Conservation (phyloP, 345 rosid species). For the Eucalyptus tenuipes region DNA sequence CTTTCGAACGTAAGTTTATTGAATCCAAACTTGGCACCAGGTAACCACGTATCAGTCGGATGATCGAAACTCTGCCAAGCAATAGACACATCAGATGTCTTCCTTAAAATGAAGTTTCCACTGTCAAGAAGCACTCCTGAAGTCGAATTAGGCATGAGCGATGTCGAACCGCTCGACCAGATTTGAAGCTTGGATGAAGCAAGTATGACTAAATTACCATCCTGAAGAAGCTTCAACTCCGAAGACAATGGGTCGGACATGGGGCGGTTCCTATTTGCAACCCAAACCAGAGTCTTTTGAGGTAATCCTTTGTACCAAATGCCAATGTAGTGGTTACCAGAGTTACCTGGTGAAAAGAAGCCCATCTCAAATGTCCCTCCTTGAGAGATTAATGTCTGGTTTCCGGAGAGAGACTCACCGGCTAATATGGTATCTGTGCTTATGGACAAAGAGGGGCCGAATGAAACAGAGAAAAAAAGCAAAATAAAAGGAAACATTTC, state of each 20-base stretch:
- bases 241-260: too few relatives aligned
- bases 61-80: neutral
- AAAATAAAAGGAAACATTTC: neutral
- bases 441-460: neutral
- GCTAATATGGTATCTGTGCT: neutral
- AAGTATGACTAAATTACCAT: neutral
- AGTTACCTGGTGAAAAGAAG: neutral
- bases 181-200: too few relatives aligned
- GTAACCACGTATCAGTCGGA: neutral
- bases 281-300: neutral
- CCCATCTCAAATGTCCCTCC: too few relatives aligned
- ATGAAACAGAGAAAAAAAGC: neutral
- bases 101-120: neutral
- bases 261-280: neutral
- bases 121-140: neutral
- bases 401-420: neutral
- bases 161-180: too few relatives aligned
- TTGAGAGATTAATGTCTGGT: too few relatives aligned
- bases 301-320: neutral
- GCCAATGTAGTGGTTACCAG: neutral
- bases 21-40: neutral
- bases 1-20: neutral
- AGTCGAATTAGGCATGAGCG: neutral
- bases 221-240: neutral
- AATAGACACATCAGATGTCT: neutral